Evolutionary conservation across 805 yeast species (phyloP).

Genomic region (Candida caryicola): DNA sequence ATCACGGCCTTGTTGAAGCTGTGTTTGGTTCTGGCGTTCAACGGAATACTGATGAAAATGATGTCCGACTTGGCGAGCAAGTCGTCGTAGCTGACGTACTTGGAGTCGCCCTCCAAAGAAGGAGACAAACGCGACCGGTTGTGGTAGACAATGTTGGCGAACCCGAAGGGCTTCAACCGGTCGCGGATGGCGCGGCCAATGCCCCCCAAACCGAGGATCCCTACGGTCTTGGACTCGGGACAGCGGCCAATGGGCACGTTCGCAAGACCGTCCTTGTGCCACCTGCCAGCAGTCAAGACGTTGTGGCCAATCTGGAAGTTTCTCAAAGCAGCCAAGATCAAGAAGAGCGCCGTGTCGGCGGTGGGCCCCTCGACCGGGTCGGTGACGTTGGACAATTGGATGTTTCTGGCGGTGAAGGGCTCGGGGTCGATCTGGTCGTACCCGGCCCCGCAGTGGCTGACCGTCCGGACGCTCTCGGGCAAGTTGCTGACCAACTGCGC

Average conservation of each 20-base stretch:
- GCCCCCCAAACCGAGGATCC: slow-evolving; percentile 86
- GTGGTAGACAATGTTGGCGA: slow-evolving; percentile 65
- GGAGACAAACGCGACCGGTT: slow-evolving; percentile 59
- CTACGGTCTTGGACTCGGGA: slow-evolving; percentile 73
- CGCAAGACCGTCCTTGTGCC: slow-evolving; percentile 42
- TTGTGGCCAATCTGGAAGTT: slow-evolving; percentile 63
- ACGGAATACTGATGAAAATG: slow-evolving; percentile 72
- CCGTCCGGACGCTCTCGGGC: slow-evolving; percentile 51
- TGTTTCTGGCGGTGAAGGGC: slow-evolving; percentile 47
- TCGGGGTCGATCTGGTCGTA: slow-evolving; percentile 68
- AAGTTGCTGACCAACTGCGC: slow-evolving; percentile 53
- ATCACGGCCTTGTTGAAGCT: slow-evolving; percentile 60
- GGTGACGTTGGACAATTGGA: slow-evolving; percentile 70
- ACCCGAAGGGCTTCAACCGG: slow-evolving; percentile 74
- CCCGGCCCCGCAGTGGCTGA: slow-evolving; percentile 71
- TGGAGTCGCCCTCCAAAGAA: slow-evolving; percentile 67
- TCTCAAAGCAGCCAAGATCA: slow-evolving; percentile 62
- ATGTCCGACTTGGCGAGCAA: slow-evolving; percentile 63
- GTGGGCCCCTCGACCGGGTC: slow-evolving; percentile 66
- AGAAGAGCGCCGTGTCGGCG: slow-evolving; percentile 66
- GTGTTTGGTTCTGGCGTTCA: slow-evolving; percentile 70
- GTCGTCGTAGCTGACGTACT: slow-evolving; percentile 70
- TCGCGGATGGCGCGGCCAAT: slow-evolving; percentile 80
- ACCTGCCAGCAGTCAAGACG: slow-evolving; percentile 52
- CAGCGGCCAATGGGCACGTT: slow-evolving; percentile 64